Evolutionary conservation across 164 flowering plant genomes (phyloP).

Genomic region (Saururus chinensis): DNA sequence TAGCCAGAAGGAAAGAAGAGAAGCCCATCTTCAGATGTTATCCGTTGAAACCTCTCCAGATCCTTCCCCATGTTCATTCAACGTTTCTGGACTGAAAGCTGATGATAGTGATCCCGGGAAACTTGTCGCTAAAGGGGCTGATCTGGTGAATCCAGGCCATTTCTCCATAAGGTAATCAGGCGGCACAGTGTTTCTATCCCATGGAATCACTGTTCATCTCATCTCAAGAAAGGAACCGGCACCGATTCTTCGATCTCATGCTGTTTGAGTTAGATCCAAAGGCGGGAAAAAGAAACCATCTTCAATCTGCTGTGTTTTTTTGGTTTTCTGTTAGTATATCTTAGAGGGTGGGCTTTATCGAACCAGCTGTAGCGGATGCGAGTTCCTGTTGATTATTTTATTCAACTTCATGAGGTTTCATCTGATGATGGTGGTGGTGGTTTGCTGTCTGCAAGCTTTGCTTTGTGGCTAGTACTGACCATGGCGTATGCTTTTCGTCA

Average conservation of each 20-base stretch:
- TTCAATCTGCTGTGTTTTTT: neutral
- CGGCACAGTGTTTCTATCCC: neutral
- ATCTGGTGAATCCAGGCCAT: slow-evolving; percentile 26
- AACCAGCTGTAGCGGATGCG: too few relatives aligned
- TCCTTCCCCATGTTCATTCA: slow-evolving; percentile 33
- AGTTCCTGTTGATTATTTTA: neutral
- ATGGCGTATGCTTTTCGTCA: neutral
- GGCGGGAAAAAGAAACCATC: neutral
- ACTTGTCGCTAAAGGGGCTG: slow-evolving; percentile 27
- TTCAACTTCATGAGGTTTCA: neutral
- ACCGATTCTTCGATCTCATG: too few relatives aligned
- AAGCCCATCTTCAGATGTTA: slow-evolving; percentile 74
- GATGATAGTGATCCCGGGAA: slow-evolving; percentile 30
- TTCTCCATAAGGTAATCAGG: slow-evolving; percentile 73
- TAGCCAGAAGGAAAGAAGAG: slow-evolving; percentile 34
- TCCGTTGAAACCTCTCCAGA: slow-evolving; percentile 71
- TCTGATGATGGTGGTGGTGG: neutral
- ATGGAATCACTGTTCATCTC: neutral
- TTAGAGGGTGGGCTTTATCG: too few relatives aligned
- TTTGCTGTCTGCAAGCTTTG: neutral
- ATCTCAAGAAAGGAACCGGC: neutral
- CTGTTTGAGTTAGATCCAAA: neutral
- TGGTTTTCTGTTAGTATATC: too few relatives aligned
- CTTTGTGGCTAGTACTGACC: neutral
- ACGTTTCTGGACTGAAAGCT: slow-evolving; percentile 23